A percentile compares a stretch with the other conserved stretches of the same genome.
phyloP scores from a whole-genome alignment of 2,329 filamentous ascomycete genomes.

The Daldinia sp. region DNA sequence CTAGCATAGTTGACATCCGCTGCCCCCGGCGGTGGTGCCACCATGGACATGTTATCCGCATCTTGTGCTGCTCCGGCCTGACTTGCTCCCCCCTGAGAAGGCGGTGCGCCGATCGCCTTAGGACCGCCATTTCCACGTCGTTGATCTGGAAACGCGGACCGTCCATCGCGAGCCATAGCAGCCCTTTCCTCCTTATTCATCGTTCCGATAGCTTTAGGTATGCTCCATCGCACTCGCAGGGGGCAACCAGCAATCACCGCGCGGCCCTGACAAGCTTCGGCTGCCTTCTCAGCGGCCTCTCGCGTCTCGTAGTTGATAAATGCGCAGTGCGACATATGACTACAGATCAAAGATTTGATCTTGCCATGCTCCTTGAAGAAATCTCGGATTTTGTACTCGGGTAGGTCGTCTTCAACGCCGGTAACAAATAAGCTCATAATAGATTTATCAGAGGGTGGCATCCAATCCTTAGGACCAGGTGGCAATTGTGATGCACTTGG shows the following conservation, averaged over 20 bases:
- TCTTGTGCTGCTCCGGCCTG: constrained; percentile 46
- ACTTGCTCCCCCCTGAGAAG: constrained; percentile 48
- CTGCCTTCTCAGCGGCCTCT: constrained; percentile 86
- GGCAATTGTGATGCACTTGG: constrained; percentile 79
- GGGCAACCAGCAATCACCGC: constrained; percentile 93
- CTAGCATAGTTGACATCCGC: constrained; percentile 87
- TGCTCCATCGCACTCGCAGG: constrained; percentile 89
- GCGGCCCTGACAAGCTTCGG: constrained; percentile 85
- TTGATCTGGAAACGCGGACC: constrained; percentile 64
- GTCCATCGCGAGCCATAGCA: constrained; percentile 83
- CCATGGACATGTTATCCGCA: constrained; percentile 56
- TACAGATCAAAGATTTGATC: constrained; percentile 92
- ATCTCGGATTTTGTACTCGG: constrained; percentile 89
- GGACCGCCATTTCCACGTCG: constrained; percentile 54
- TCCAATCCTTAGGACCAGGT: constrained; percentile 85
- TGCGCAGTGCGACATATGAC: constrained; percentile 95
- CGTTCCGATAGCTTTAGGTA: constrained; percentile 89
- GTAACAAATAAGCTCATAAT: constrained; percentile 96
- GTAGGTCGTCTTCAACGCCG: constrained; percentile 94
- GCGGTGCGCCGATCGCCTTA: constrained; percentile 51
- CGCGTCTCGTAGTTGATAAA: constrained; percentile 95
- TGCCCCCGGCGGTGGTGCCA: constrained; percentile 83
- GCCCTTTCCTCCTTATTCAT: constrained; percentile 89
- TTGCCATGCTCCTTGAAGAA: constrained; percentile 92
- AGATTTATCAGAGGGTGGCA: constrained; percentile 84